Evolutionary conservation across 2,329 filamentous ascomycete genomes (phyloP).

Genomic region (Nemania sp.): DNA sequence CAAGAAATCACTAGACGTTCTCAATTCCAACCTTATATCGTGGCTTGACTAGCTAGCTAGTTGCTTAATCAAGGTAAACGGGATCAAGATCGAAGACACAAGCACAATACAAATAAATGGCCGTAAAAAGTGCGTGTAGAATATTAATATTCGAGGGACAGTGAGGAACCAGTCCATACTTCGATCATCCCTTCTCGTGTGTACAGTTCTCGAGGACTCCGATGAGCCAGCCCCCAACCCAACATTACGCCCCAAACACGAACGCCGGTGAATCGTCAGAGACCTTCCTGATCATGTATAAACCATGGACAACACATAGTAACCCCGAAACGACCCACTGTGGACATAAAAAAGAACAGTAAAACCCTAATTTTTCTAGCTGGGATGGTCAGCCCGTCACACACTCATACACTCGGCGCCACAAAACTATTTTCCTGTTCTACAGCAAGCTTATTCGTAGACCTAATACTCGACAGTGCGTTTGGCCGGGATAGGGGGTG

Average conservation of each 20-base stretch:
- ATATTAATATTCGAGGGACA: conserved; percentile 10
- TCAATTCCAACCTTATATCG: background rate
- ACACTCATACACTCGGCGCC: background rate
- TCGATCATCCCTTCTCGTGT: conserved; percentile 10
- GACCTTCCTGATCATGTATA: conserved; percentile 6
- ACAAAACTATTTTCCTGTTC: background rate
- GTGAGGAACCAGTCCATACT: conserved; percentile 31
- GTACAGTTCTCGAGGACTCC: background rate
- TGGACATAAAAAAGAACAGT: background rate
- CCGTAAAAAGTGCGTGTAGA: background rate
- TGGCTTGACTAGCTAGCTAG: background rate
- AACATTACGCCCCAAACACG: conserved; percentile 1
- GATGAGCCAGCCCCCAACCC: background rate
- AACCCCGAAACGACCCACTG: background rate
- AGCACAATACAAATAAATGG: background rate
- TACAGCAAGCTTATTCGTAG: background rate
- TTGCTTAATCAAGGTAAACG: background rate
- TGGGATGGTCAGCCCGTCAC: background rate
- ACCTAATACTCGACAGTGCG: conserved; percentile 45
- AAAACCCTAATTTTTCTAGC: background rate
- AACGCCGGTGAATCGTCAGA: conserved; percentile 25
- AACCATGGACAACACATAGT: background rate
- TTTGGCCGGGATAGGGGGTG: conserved; percentile 63
- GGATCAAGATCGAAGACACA: background rate
- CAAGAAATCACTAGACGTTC: background rate